These are phyloP conservation scores for Ascomycota sp. DNA, from an alignment of 2,329 filamentous ascomycete genomes.

Conservation along the genomic window DNA sequence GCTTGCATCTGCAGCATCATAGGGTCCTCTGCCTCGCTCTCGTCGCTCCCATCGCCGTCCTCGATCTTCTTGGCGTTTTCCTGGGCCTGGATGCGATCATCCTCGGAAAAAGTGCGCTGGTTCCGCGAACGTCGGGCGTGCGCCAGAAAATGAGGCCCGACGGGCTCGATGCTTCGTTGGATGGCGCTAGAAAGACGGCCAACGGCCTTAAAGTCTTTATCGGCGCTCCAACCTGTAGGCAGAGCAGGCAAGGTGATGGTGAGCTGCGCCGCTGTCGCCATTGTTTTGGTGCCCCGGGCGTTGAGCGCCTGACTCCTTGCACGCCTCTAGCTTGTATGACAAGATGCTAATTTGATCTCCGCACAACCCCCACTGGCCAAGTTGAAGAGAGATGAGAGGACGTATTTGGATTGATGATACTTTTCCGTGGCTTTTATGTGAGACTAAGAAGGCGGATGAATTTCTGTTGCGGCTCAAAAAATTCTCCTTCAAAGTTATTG, in stretches of 20 bases:
- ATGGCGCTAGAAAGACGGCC: slow-evolving; percentile 54
- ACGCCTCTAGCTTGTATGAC: too few species aligned
- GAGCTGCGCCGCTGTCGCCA: slow-evolving; percentile 42
- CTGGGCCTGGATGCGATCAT: slow-evolving; percentile 90
- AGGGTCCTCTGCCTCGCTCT: slow-evolving; percentile 82
- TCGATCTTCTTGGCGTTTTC: slow-evolving; percentile 90
- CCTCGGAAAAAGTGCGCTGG: slow-evolving; percentile 94
- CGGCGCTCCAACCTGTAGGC: slow-evolving; percentile 58
- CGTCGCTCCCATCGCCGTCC: slow-evolving; percentile 70
- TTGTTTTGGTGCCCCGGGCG: slow-evolving; percentile 13
- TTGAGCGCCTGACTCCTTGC: not conserved
- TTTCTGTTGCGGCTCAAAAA: too few species aligned
- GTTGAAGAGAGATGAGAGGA: too few species aligned
- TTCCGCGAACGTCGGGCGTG: slow-evolving; percentile 89
- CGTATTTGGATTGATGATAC: too few species aligned
- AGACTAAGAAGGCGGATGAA: too few species aligned
- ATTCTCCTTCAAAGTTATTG: too few species aligned
- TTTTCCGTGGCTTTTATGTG: too few species aligned
- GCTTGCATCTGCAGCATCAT: slow-evolving; percentile 80
- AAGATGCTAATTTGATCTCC: too few species aligned
- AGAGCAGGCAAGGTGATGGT: slow-evolving; percentile 50
- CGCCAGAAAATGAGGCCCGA: slow-evolving; percentile 92
- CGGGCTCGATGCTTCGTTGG: slow-evolving; percentile 78
- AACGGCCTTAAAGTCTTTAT: slow-evolving; percentile 79
- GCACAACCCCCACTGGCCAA: too few species aligned